Percentiles rank a stretch among this genome's conserved stretches.
These are phyloP conservation scores for Gastrolobium bilobum DNA, from an alignment of 306 rosid genomes.

Conservation along the genomic window DNA sequence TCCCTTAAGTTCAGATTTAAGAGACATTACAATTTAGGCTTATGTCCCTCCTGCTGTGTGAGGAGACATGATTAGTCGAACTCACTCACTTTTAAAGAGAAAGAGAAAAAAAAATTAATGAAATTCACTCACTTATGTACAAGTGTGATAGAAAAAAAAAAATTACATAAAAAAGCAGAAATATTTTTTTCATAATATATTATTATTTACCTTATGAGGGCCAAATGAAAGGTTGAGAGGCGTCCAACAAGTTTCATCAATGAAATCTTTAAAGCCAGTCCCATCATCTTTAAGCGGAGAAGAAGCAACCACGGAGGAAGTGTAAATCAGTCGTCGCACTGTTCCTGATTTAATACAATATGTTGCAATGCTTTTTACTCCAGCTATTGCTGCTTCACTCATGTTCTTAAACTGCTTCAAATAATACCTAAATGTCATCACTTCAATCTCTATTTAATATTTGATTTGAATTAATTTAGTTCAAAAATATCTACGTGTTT, in stretches of 20 bases:
- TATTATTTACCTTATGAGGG: conserved; percentile 26
- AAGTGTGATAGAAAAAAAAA: no score
- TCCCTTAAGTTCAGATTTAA: no score
- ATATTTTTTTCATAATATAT: no score
- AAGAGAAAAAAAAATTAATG: no score
- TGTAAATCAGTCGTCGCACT: conserved; percentile 64
- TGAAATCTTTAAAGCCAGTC: conserved; percentile 39
- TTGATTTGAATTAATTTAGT: neutral
- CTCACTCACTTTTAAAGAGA: no score
- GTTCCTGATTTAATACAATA: conserved; percentile 53
- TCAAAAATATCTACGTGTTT: no score
- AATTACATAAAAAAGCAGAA: no score
- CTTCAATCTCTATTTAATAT: neutral
- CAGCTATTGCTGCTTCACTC: conserved; percentile 57
- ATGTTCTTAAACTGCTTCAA: conserved; percentile 48
- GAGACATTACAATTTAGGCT: no score
- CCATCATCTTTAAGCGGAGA: conserved; percentile 60
- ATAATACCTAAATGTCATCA: neutral
- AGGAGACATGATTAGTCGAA: no score
- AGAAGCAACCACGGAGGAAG: conserved; percentile 54
- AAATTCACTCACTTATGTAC: no score
- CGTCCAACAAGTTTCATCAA: conserved; percentile 71
- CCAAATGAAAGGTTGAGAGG: conserved; percentile 43
- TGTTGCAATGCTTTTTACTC: conserved; percentile 45
- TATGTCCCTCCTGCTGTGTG: no score